These are phyloP conservation scores for Pyrenochaeta sp. DNA, from an alignment of 2,329 filamentous ascomycete genomes.

Conservation along the genomic window DNA sequence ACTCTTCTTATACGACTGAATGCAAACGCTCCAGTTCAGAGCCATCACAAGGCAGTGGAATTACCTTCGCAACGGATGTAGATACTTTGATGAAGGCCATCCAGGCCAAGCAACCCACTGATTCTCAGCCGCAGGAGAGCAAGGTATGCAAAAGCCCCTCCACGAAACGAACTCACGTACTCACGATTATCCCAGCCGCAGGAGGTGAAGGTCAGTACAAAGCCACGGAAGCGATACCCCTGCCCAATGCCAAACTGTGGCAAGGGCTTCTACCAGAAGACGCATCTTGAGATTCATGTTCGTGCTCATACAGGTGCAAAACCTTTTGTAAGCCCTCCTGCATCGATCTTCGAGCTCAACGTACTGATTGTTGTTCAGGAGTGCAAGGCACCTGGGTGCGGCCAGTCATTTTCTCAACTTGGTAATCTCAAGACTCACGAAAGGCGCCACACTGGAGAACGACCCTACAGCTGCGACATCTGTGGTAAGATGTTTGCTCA, in stretches of 20 bases:
- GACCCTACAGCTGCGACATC: constrained; percentile 79
- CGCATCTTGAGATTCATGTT: constrained; percentile 88
- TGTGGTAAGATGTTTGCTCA: constrained; percentile 87
- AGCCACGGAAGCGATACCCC: constrained; percentile 70
- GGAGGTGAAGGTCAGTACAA: constrained; percentile 40
- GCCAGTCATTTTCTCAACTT: constrained; percentile 83
- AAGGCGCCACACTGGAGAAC: constrained; percentile 85
- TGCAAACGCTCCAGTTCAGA: constrained; percentile 58
- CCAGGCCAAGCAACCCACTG: constrained; percentile 67
- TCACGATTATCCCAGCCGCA: constrained; percentile 27
- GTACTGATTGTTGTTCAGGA: constrained; percentile 48
- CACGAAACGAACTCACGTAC: not conserved
- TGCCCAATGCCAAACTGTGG: constrained; percentile 78
- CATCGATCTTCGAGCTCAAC: not conserved
- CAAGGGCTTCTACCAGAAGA: constrained; percentile 89
- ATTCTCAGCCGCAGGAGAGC: constrained; percentile 36
- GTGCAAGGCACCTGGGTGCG: constrained; percentile 77
- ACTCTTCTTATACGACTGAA: constrained; percentile 37
- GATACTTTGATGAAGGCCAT: constrained; percentile 90
- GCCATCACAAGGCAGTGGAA: constrained; percentile 51
- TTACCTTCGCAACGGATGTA: constrained; percentile 79
- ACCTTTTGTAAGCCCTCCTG: constrained; percentile 73
- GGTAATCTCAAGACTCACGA: constrained; percentile 94
- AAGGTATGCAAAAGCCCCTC: constrained; percentile 31
- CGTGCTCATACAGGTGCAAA: constrained; percentile 88